phyloP scores from a whole-genome alignment of 495 filamentous ascomycete genomes.

The Penicillium chermesinum region DNA sequence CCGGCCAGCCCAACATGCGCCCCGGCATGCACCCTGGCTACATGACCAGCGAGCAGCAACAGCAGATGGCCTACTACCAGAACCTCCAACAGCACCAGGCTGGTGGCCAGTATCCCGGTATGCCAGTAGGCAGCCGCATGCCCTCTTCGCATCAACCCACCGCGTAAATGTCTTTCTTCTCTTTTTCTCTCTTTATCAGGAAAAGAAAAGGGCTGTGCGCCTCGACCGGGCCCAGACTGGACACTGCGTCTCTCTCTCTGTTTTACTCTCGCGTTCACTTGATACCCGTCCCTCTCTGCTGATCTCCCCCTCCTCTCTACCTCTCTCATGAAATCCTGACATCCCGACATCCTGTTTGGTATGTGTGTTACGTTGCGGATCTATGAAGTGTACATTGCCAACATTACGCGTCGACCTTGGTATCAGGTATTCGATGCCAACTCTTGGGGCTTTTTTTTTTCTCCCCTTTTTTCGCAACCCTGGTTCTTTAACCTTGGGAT shows the following conservation, averaged over 20 bases:
- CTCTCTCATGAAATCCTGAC: slow-evolving; percentile 2
- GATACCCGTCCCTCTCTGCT: slow-evolving; percentile 40
- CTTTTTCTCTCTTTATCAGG: slow-evolving; percentile 40
- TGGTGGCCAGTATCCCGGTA: slow-evolving; percentile 50
- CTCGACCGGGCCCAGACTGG: slow-evolving; percentile 43
- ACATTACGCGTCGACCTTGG: slow-evolving; percentile 8
- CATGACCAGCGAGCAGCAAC: slow-evolving; percentile 54
- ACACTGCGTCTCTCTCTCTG: slow-evolving; percentile 29
- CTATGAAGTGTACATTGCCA: slow-evolving; percentile 28
- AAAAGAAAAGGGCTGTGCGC: slow-evolving; percentile 2
- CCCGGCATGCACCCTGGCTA: slow-evolving; percentile 48
- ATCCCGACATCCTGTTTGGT: too few relatives aligned
- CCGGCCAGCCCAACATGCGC: slow-evolving; percentile 49
- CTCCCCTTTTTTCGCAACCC: slow-evolving; percentile 2
- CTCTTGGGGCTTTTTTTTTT: background rate
- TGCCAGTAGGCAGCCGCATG: slow-evolving; percentile 53
- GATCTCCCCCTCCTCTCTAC: slow-evolving; percentile 19
- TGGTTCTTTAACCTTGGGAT: too few relatives aligned
- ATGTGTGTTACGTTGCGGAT: slow-evolving; percentile 1
- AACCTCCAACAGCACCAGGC: slow-evolving; percentile 53
- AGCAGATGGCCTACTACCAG: slow-evolving; percentile 55
- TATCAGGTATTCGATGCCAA: slow-evolving; percentile 9
- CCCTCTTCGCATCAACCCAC: slow-evolving; percentile 50
- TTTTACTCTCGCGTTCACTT: slow-evolving; percentile 36
- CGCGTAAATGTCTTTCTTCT: slow-evolving; percentile 35